phyloP scores from a whole-genome alignment of 495 filamentous ascomycete genomes.

The Platismatia glauca region DNA sequence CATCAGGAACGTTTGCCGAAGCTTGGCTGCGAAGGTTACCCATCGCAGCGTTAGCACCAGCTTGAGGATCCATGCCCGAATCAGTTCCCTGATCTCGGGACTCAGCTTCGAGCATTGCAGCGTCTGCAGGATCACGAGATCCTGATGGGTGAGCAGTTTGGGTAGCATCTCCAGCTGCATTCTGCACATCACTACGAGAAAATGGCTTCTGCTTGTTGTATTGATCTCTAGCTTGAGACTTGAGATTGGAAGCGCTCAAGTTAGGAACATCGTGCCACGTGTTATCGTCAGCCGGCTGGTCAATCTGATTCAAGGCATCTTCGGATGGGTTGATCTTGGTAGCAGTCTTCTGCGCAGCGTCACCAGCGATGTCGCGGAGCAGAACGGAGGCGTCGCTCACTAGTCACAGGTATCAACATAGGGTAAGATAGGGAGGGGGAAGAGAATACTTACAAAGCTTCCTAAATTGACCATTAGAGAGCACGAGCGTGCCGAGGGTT shows the following conservation, averaged over 20 bases:
- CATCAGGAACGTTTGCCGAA: conserved; percentile 48
- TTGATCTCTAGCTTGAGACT: conserved; percentile 51
- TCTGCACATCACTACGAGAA: conserved; percentile 43
- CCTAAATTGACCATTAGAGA: conserved; percentile 94
- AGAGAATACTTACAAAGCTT: conserved; percentile 64
- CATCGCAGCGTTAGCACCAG: conserved; percentile 41
- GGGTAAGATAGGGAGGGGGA: not conserved
- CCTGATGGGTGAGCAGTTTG: conserved; percentile 43
- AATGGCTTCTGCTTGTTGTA: conserved; percentile 54
- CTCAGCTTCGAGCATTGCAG: conserved; percentile 35
- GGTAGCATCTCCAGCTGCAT: conserved; percentile 47
- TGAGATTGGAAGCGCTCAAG: conserved; percentile 60
- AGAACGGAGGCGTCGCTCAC: conserved; percentile 81
- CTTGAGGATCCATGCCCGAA: conserved; percentile 46
- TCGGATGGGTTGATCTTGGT: conserved; percentile 66
- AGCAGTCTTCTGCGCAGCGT: conserved; percentile 79
- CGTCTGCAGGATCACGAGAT: conserved; percentile 42
- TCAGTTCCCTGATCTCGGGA: conserved; percentile 38
- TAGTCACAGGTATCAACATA: conserved; percentile 33
- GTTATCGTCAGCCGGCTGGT: conserved; percentile 77
- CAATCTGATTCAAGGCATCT: conserved; percentile 68
- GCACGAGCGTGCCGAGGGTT: conserved; percentile 77
- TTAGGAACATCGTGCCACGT: conserved; percentile 88
- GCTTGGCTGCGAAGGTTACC: conserved; percentile 42
- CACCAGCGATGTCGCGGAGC: conserved; percentile 80